Percentiles rank a stretch among this genome's conserved stretches.
Conservation (phyloP, 208 protist species). For the Acanthamoeba polyphaga region DNA sequence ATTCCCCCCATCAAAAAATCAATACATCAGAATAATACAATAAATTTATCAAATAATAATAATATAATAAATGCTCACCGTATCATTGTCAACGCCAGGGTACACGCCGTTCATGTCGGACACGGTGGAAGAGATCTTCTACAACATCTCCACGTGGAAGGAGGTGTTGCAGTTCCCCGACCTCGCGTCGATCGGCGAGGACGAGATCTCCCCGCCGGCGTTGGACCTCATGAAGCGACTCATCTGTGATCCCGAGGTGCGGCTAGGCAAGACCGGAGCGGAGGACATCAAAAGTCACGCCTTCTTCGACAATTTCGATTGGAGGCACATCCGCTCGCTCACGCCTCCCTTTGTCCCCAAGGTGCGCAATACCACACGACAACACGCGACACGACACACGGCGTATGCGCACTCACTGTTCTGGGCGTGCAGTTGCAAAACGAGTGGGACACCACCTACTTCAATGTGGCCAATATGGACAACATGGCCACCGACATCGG, state of each 20-base stretch:
- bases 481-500: conserved; percentile 53
- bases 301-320: conserved; percentile 66
- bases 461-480: conserved; percentile 42
- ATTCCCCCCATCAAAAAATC: conserved; percentile 79
- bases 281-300: conserved; percentile 69
- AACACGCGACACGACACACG: no score
- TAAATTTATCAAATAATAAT: no score
- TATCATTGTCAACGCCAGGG: not conserved
- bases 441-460: conserved; percentile 64
- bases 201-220: not conserved
- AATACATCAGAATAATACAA: no score
- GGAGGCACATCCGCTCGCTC: conserved; percentile 17
- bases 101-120: conserved; percentile 89
- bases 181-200: conserved; percentile 6
- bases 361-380: not conserved
- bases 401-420: not conserved
- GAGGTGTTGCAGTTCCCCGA: conserved; percentile 77
- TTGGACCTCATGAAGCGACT: conserved; percentile 56
- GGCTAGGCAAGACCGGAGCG: conserved; percentile 35
- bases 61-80: no score
- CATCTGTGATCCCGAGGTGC: conserved; percentile 40
- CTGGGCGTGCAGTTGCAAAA: conserved; percentile 7
- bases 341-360: conserved; percentile 51
- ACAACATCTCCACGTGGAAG: conserved; percentile 87
- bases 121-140: conserved; percentile 88